Conservation (phyloP, 2,329 filamentous ascomycete genomes). For the Peltaster fructicola region DNA sequence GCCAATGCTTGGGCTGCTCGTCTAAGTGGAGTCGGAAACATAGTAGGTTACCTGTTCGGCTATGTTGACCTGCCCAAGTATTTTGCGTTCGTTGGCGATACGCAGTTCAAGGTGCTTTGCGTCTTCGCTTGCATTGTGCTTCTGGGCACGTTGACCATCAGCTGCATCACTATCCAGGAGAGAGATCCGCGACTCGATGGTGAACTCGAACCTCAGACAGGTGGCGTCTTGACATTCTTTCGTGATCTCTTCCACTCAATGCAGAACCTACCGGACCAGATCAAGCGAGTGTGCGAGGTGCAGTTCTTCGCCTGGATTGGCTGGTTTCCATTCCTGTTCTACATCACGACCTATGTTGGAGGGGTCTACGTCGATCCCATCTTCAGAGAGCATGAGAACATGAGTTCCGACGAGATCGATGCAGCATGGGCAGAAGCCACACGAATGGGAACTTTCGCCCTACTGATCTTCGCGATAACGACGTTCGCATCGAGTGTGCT, state of each 20-base stretch:
- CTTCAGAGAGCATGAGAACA: slow-evolving; percentile 58
- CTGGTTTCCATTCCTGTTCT: slow-evolving; percentile 90
- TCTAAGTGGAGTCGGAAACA: slow-evolving; percentile 74
- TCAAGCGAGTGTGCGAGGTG: slow-evolving; percentile 53
- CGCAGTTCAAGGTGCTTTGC: slow-evolving; percentile 86
- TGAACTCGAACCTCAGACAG: slow-evolving; percentile 38
- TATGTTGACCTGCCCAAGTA: slow-evolving; percentile 61
- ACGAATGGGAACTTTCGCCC: slow-evolving; percentile 70
- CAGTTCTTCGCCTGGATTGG: slow-evolving; percentile 70
- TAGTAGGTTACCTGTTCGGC: slow-evolving; percentile 74
- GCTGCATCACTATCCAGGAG: slow-evolving; percentile 52
- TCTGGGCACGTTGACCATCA: slow-evolving; percentile 50
- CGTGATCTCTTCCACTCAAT: slow-evolving; percentile 59
- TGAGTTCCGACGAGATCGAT: slow-evolving; percentile 61
- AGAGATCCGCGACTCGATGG: slow-evolving; percentile 62
- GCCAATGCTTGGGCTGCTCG: slow-evolving; percentile 91
- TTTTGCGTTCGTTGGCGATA: slow-evolving; percentile 65
- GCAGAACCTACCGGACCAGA: slow-evolving; percentile 61
- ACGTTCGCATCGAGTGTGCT: slow-evolving; percentile 68
- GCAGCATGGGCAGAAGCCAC: slow-evolving; percentile 69
- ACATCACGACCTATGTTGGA: slow-evolving; percentile 78
- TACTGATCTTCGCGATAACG: slow-evolving; percentile 74
- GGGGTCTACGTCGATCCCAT: slow-evolving; percentile 81
- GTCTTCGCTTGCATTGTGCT: slow-evolving; percentile 66
- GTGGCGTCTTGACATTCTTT: slow-evolving; percentile 65